Percentiles rank a stretch among this genome's conserved stretches.
These are phyloP conservation scores for Dillenia suffruticosa DNA, from an alignment of 164 flowering plant species.

Conservation along the genomic window DNA sequence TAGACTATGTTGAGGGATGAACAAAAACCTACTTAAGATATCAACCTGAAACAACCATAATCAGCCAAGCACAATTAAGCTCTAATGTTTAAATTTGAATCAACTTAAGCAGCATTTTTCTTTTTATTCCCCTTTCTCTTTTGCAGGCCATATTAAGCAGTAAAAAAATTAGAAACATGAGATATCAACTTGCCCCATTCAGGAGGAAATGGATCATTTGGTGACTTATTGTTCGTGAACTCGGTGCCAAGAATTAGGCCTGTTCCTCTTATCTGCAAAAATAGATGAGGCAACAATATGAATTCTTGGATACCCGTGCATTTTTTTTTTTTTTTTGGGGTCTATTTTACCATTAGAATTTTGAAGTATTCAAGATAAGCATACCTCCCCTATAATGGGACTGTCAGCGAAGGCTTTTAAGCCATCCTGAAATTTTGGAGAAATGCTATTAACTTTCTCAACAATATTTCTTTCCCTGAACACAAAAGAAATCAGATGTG, in stretches of 20 bases:
- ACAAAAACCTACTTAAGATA: too few relatives aligned
- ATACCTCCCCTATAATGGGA: conserved; percentile 96
- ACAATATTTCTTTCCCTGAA: conserved; percentile 83
- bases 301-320: conserved; percentile 1
- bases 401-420: conserved; percentile 74
- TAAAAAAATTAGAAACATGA: neutral
- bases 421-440: conserved; percentile 88
- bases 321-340: too few relatives aligned
- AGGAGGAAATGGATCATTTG: conserved; percentile 84
- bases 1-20: too few relatives aligned
- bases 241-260: conserved; percentile 93
- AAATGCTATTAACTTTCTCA: conserved; percentile 53
- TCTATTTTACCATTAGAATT: neutral
- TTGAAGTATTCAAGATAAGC: neutral
- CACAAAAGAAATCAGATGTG: conserved; percentile 1
- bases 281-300: neutral
- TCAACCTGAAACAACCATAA: too few relatives aligned
- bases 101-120: too few relatives aligned
- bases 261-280: conserved; percentile 82
- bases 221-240: conserved; percentile 89
- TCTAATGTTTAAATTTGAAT: too few relatives aligned
- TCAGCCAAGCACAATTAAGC: too few relatives aligned
- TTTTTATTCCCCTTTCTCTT: neutral
- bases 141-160: neutral
- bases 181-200: conserved; percentile 75